A percentile compares a stretch with the other conserved stretches of the same genome.
Conservation (phyloP, 169 alveolate species). For the Plasmodium billcollinsi region DNA sequence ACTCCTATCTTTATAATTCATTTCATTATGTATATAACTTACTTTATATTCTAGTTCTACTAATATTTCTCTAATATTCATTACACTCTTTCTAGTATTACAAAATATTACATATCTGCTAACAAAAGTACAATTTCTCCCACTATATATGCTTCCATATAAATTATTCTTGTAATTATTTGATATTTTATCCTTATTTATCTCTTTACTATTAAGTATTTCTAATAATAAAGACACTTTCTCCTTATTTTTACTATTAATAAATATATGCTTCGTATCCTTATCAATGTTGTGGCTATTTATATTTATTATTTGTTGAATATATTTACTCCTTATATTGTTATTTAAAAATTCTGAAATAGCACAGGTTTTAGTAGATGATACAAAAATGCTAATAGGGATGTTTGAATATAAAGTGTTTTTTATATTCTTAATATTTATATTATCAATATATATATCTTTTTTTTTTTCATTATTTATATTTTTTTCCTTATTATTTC, state of each 20-base stretch:
- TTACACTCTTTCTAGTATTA: constrained; percentile 74
- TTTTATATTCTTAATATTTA: constrained; percentile 27
- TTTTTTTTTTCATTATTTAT: background rate
- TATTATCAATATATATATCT: constrained; percentile 3
- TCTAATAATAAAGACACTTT: constrained; percentile 59
- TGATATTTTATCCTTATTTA: background rate
- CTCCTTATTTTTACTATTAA: constrained; percentile 76
- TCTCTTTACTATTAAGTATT: constrained; percentile 22
- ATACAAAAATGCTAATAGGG: constrained; percentile 68
- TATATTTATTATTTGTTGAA: constrained; percentile 63
- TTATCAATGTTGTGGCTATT: constrained; percentile 48
- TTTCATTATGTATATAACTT: constrained; percentile 70
- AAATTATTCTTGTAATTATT: background rate
- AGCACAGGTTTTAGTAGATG: constrained; percentile 69
- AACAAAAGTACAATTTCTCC: background rate
- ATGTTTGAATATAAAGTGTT: constrained; percentile 58
- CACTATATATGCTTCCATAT: background rate
- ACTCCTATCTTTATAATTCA: constrained; percentile 69
- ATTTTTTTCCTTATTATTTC: background rate
- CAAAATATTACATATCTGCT: constrained; percentile 63
- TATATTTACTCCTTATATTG: constrained; percentile 66
- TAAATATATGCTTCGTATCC: constrained; percentile 62
- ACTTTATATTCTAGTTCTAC: constrained; percentile 61
- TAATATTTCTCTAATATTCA: constrained; percentile 26
- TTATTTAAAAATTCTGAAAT: constrained; percentile 65